Evolutionary conservation across 1,139 yeast genomes (phyloP), one percentile per base, ranked within the genome.

Genomic region (Debaryomyces nepalensis): DNA sequence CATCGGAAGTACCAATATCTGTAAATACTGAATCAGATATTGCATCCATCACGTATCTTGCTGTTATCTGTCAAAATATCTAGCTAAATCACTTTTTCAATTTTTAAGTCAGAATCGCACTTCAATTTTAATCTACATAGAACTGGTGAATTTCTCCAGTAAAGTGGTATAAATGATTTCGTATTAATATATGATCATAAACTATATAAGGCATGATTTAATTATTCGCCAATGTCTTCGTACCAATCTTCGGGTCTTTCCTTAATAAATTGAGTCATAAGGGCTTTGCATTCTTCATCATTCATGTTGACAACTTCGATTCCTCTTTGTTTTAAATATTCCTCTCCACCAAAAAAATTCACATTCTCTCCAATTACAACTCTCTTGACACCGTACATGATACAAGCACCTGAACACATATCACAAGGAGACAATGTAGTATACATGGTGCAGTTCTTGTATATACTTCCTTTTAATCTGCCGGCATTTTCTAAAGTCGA

Each of bases 351-450:
- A 32, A 75, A 52, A 54, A 86, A 91, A 19, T 85, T 90, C 40
- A 67, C 79, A 63, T 89, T 89, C 63, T 91, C 98, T 15, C 97
- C 97, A 64, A 89, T 58, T 0, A 91, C 97, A 26, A 89, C 86
- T 50, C 97, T 74, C 53, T 83, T 82, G 51, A 91, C 76, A 26
- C 96, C 96, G 65, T 90, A 91, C 74, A 91, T 73, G 42, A 91
- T 59, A 52, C 95, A 87, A 11, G 97, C 96, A 14, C 98, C 98
- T 5, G 95, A 80, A 59, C 98, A 91, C 97, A 91, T 91, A 52
- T 83, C 75, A 63, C 98, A 91, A 2, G 98, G 97, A 5, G 96
- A 87, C 51, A 91, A 71, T 0, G 97, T 87, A 33, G 97, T 89
- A 66, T 90, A 91, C 82, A 91, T 81, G 50, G 84, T 86, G 65